A percentile compares a stretch with the other conserved stretches of the same genome.
phyloP scores from a whole-genome alignment of 805 yeast genomes.

The Spathaspora sp. region DNA sequence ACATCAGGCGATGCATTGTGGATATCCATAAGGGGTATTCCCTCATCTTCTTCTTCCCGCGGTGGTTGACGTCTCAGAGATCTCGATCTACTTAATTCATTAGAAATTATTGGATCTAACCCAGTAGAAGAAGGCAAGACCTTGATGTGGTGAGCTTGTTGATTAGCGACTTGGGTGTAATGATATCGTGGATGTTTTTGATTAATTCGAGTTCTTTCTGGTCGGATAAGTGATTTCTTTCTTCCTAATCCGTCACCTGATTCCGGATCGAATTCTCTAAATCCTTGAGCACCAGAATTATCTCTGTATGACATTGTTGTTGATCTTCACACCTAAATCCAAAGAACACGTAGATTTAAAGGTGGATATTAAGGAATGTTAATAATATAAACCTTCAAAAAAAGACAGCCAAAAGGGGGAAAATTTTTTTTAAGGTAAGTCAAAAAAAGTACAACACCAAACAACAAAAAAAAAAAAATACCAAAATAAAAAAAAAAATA shows the following conservation, averaged over 20 bases:
- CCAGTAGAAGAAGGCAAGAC: conserved; percentile 73
- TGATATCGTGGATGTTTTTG: conserved; percentile 74
- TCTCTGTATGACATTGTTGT: conserved; percentile 24
- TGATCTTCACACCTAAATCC: background rate
- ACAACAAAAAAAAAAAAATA: background rate
- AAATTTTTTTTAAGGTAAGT: background rate
- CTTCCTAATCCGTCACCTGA: conserved; percentile 38
- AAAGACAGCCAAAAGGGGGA: background rate
- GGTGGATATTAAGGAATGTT: conserved; percentile 11
- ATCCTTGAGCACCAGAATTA: conserved; percentile 19
- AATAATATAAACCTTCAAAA: background rate
- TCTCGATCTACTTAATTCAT: conserved; percentile 8
- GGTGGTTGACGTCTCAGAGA: background rate
- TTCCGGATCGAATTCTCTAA: conserved; percentile 41
- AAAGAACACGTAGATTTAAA: too few species aligned
- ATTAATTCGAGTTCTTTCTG: conserved; percentile 70
- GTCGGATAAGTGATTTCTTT: conserved; percentile 74
- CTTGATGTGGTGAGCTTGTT: conserved; percentile 56
- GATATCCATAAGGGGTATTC: conserved; percentile 42
- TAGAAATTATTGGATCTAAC: conserved; percentile 46
- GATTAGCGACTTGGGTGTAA: conserved; percentile 70
- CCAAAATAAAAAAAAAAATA: background rate
- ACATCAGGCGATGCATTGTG: conserved; percentile 9
- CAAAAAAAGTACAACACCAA: background rate
- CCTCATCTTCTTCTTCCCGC: conserved; percentile 27